Evolutionary conservation across 164 flowering plant species (phyloP).

Genomic region (Piper betle): DNA sequence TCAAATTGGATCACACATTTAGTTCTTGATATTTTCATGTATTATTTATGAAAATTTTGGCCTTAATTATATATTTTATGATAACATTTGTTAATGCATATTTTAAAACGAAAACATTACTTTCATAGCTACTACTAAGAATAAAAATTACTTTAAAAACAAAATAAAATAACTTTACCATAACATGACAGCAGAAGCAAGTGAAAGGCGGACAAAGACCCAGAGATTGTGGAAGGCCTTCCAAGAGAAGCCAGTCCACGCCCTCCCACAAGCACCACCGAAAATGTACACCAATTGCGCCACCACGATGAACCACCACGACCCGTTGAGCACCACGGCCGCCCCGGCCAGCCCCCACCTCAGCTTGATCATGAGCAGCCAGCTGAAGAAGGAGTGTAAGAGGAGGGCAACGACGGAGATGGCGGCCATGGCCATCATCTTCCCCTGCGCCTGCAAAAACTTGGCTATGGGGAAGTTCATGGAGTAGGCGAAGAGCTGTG

Average conservation of each 20-base stretch:
- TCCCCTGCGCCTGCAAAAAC: slow-evolving; percentile 13
- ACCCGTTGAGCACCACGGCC: slow-evolving; percentile 48
- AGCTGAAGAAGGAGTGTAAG: slow-evolving; percentile 10
- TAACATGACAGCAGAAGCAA: slow-evolving; percentile 49
- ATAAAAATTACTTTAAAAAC: too few species aligned
- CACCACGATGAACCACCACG: slow-evolving; percentile 61
- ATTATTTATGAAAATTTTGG: too few species aligned
- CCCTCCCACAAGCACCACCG: slow-evolving; percentile 45
- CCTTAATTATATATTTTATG: too few species aligned
- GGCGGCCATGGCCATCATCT: slow-evolving; percentile 7
- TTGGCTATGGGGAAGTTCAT: slow-evolving; percentile 9
- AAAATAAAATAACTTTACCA: too few species aligned
- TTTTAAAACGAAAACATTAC: too few species aligned
- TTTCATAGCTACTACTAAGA: too few species aligned
- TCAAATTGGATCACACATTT: too few species aligned
- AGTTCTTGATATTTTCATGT: too few species aligned
- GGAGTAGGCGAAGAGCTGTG: slow-evolving; percentile 11
- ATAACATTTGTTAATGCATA: too few species aligned
- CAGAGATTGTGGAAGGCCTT: slow-evolving; percentile 53
- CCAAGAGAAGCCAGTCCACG: slow-evolving; percentile 71
- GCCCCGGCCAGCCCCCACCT: slow-evolving; percentile 71
- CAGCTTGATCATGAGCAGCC: slow-evolving; percentile 18
- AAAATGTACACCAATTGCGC: slow-evolving; percentile 55
- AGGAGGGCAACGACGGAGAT: slow-evolving; percentile 4
- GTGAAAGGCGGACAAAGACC: slow-evolving; percentile 54